phyloP scores from a whole-genome alignment of 192 early-diverging fungal genomes.

The Coemansia sp. region DNA sequence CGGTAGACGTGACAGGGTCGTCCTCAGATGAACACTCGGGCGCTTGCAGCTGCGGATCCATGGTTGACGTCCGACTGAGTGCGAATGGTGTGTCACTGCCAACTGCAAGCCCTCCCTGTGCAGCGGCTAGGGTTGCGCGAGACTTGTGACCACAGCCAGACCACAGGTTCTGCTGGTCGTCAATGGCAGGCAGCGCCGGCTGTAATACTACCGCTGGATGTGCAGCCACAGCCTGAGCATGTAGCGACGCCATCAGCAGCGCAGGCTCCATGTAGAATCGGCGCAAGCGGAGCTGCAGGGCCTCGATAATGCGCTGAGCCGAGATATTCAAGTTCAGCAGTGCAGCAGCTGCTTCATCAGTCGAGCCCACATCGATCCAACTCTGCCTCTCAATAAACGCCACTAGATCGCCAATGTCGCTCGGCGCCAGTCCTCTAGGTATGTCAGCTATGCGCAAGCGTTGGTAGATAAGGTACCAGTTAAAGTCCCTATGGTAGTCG shows the following conservation, averaged over 20 bases:
- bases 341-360: constrained; percentile 34
- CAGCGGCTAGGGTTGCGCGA: not conserved
- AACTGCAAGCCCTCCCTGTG: not conserved
- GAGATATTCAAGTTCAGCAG: constrained; percentile 38
- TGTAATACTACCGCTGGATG: not conserved
- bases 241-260: constrained; percentile 41
- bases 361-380: constrained; percentile 37
- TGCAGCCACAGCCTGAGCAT: constrained; percentile 6
- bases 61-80: constrained; percentile 27
- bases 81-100: constrained; percentile 7
- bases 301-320: constrained; percentile 33
- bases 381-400: constrained; percentile 42
- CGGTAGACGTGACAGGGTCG: not conserved
- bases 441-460: constrained; percentile 49
- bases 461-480: constrained; percentile 52
- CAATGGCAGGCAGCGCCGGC: not conserved
- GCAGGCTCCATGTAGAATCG: constrained; percentile 44
- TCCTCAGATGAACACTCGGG: not conserved
- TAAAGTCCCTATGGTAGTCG: constrained; percentile 56
- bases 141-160: not conserved
- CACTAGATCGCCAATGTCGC: constrained; percentile 39
- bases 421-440: constrained; percentile 25
- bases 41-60: constrained; percentile 5
- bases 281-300: constrained; percentile 49
- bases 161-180: constrained; percentile 1